Base-by-base conservation (phyloP, 495 filamentous ascomycete species). In the Cenococcum geophilum region DNA sequence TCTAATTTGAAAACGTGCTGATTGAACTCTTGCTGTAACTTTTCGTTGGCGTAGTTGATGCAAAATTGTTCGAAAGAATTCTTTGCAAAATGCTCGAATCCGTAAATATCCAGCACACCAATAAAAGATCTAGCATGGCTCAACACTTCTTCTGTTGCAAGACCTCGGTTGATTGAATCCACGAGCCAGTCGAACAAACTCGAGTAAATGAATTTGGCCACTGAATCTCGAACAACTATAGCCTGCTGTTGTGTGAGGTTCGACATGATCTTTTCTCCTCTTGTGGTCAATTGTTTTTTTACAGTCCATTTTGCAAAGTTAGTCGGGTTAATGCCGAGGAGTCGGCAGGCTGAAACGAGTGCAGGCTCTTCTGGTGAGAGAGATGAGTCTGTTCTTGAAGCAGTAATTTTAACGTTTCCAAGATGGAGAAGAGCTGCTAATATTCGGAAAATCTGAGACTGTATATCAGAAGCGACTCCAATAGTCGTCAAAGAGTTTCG, bases 21-120 rank as follows among this genome's bases (percentile, higher is more conserved):
- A 74, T 99, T 99, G 79, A 99, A 99, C 68, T 99, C 95, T 71
- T 99, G 93, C 71, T 99, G 93, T 36, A 99, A 77, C 74, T 99
- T 99, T 75, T 99, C 93, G 75, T 99, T 99, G 72, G 93, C 93
- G 68, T 97, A 99, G 76, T 99, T 99, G 81, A 99, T 99, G 73
- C 93, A 99, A 74, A 99, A 99, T 73, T 99, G 93, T 75, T 99
- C 93, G 68, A 99, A 99, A 9, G 95, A 97, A 78, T 99, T 99
- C 78, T 96, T 97, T 54, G 95, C 92, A 69, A 99, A 99, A 76
- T 99, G 93, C 74, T 99, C 93, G 73, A 99, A 99, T 47, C 93
- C 93, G 78, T 99, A 99, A 66, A 99, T 99, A 89, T 99, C 93
- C 57, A 99, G 83, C 40, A 99, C 93, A 68, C 93, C 93, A 67